A percentile compares a stretch with the other conserved stretches of the same genome.
Conservation (phyloP, 352 stramenopile genomes). For the Blastocystis sp. region DNA sequence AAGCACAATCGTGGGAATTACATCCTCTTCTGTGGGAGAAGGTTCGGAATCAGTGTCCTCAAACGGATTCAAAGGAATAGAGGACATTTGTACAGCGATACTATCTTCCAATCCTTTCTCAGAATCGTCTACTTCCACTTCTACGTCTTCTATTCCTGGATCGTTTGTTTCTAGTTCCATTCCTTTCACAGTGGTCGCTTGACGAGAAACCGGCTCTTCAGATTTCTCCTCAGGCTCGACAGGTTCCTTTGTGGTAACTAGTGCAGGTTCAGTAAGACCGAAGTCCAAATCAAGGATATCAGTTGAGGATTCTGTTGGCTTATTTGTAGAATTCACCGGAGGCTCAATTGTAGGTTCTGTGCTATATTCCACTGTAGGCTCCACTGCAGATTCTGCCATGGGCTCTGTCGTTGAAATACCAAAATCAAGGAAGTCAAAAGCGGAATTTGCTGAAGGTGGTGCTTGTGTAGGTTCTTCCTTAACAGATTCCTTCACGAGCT, state of each 20-base stretch:
- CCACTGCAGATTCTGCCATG: background rate
- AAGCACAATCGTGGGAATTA: background rate
- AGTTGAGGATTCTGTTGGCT: no score
- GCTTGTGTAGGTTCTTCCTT: background rate
- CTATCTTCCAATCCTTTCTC: background rate
- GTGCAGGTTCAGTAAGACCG: background rate
- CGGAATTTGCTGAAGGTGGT: background rate
- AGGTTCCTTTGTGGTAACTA: background rate
- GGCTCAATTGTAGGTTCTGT: background rate
- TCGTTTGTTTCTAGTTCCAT: background rate
- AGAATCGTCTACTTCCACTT: background rate
- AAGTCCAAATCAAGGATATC: background rate
- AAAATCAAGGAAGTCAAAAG: background rate
- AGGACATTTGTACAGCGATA: background rate
- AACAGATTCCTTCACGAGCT: background rate
- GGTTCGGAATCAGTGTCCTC: background rate
- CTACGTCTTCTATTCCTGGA: background rate
- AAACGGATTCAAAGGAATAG: background rate
- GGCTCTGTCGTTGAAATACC: background rate
- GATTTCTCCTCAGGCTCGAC: background rate
- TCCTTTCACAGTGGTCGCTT: background rate
- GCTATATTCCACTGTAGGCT: background rate
- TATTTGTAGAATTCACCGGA: background rate
- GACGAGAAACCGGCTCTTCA: background rate
- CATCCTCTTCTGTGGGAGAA: background rate